Evolutionary conservation across 2,329 filamentous ascomycete species (phyloP), one percentile per base, ranked within the genome.

Genomic region (Colletotrichum chlorophyti): DNA sequence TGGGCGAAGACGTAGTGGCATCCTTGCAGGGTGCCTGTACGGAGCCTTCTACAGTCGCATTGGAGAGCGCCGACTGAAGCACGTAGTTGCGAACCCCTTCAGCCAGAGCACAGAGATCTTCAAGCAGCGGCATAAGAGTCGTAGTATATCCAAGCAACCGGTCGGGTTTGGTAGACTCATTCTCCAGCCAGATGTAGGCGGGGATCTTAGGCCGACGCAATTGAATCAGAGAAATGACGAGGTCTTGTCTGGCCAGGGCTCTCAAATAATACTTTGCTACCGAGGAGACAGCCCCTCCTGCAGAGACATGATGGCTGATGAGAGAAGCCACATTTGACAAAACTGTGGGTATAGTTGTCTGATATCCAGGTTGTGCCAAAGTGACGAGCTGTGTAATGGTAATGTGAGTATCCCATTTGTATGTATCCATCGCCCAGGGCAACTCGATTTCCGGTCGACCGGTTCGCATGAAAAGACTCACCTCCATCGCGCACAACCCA

Each of bases 251-350:
- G 1, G 70, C 70, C 11, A 71, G 50, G 10, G 67, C 69, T 10
- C 68, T 65, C 15, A 71, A 64, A 46, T 70, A 70, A 35, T 72
- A 71, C n/a, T 65, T 67, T 12, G 68, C 65, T 4, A 70, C 58
- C 14, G 65, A 66, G 11, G 62, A 68, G 8, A 71, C 58, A 19
- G 63, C 59, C 2, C 50, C 55, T 4, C 66, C 66, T 8, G 48
- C 59, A 14, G 60, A 60, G 27, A 66, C 38, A 45, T 66, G 64
- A 53, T 69, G 65, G 15, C 65, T 58, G 37, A 70, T 64, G 17
- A 71, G 62, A 7, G 63, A 64, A 17, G 65, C 63, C 17, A 65
- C 58, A 24, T 68, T 66, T 9, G 64, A 49, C 24, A 66, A 51
- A n/a, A 65, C 54, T 8, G 58, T 61, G 48, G 63, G 67, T 9